Evolutionary conservation across 768 basidiomycete species (phyloP), one percentile per base, ranked within the genome.

Genomic region (Calocybe cyanea): DNA sequence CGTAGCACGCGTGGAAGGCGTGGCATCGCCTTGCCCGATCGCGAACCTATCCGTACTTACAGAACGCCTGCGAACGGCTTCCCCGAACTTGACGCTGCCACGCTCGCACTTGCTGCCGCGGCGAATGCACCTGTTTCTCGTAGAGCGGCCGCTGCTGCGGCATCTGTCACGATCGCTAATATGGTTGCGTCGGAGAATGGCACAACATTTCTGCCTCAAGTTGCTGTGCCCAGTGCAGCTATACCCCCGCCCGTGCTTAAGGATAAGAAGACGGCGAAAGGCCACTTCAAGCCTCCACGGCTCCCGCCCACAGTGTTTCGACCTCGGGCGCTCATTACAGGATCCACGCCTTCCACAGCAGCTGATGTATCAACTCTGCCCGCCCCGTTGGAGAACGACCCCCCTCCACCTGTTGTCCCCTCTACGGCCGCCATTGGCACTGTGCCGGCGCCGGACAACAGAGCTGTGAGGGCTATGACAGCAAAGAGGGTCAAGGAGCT

Each of bases 111-210:
- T 6, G 82, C 78, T 1, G 77, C 74, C 13, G 80, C 83, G 0
- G 79, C 80, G 3, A 79, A 72, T 43, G 83, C 83, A 1, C 85
- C 87, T 0, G 78, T 80, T 10, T 83, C 84, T 0, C 69, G 90
- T 45, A 73, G 92, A 56, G 92, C 91, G 2, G 93, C 93, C 0
- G 93, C 93, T 0, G 85, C 86, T 0, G 87, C 87, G 4, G 90
- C 90, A 2, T 81, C 81, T 4, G 52, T 87, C 35, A 90, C 83
- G n/a, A 92, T 92, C 53, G 89, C 90, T 24, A 89, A 85, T 56
- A 89, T 95, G 78, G 90, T 93, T 1, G 92, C 92, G 1, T 87
- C 87, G 1, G 92, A 94, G 67, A 93, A 93, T 54, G 89, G 88
- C 43, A 81, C 78, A 23, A 61, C 75, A 20, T 72, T 82, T 42